Conservation (phyloP, 371 early-diverging fungal species). For the Mucor velutinosus region DNA sequence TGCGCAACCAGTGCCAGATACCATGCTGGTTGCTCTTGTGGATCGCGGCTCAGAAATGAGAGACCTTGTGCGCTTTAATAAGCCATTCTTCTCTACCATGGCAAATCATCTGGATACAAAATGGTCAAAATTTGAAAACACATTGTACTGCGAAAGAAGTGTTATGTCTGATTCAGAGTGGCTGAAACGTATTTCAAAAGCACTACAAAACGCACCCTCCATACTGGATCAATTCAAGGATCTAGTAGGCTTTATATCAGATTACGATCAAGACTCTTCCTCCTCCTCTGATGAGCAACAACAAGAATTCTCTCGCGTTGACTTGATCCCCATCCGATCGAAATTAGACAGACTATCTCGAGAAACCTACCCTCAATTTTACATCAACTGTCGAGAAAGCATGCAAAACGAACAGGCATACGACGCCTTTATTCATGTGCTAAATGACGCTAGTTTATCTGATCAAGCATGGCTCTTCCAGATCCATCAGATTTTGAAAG, state of each 20-base stretch:
- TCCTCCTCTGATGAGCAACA: slow-evolving; percentile 9
- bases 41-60: slow-evolving; percentile 51
- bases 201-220: slow-evolving; percentile 25
- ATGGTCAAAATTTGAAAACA: slow-evolving; percentile 44
- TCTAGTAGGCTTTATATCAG: slow-evolving; percentile 34
- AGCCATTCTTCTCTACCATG: slow-evolving; percentile 31
- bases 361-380: slow-evolving; percentile 60
- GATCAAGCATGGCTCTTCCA: slow-evolving; percentile 52
- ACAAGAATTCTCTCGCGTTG: slow-evolving; percentile 39
- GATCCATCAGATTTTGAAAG: slow-evolving; percentile 44
- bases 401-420: slow-evolving; percentile 21
- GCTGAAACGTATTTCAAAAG: slow-evolving; percentile 36
- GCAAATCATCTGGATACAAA: slow-evolving; percentile 25
- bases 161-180: slow-evolving; percentile 41
- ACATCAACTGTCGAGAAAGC: slow-evolving; percentile 42
- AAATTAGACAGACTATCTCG: slow-evolving; percentile 40
- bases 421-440: slow-evolving; percentile 16
- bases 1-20: slow-evolving; percentile 44
- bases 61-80: slow-evolving; percentile 42
- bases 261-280: slow-evolving; percentile 15
- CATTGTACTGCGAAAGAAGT: slow-evolving; percentile 30
- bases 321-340: slow-evolving; percentile 45
- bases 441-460: slow-evolving; percentile 20
- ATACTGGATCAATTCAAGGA: slow-evolving; percentile 43
- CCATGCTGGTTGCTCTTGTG: slow-evolving; percentile 46